Evolutionary conservation across 139 green algal species (phyloP).

Genomic region (Ettlia oleoabundans): DNA sequence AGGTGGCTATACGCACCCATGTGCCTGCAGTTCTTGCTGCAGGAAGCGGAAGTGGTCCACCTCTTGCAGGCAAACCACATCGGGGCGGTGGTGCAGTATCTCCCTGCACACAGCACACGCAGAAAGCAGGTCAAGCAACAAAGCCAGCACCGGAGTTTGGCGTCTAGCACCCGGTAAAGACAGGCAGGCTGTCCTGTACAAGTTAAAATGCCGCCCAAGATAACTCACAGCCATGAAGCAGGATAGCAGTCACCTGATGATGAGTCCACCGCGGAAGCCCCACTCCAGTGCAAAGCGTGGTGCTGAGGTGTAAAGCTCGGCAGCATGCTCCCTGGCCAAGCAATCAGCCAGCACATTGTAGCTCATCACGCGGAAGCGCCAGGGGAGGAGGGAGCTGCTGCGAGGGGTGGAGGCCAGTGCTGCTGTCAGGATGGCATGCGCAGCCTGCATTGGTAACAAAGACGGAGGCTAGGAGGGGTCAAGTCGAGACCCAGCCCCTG

Average conservation of each 20-base stretch:
- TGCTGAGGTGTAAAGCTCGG: conserved; percentile 67
- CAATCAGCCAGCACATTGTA: conserved; percentile 86
- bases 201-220: not conserved
- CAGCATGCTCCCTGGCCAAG: conserved; percentile 64
- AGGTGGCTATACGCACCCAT: too few species aligned
- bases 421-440: not conserved
- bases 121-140: conserved; percentile 21
- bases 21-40: conserved; percentile 43
- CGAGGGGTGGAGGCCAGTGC: too few species aligned
- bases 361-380: conserved; percentile 72
- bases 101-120: conserved; percentile 37
- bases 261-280: conserved; percentile 38
- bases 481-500: not conserved
- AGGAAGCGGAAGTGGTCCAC: conserved; percentile 75
- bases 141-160: too few species aligned
- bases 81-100: conserved; percentile 55
- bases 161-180: not conserved
- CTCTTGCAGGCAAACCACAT: conserved; percentile 85
- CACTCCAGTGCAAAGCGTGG: conserved; percentile 63
- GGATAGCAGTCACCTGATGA: conserved; percentile 33
- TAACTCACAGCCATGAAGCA: not conserved
- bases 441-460: too few species aligned
- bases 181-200: too few species aligned
- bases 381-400: not conserved
- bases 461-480: too few species aligned